A percentile compares a stretch with the other conserved stretches of the same genome.
Evolutionary conservation across 495 filamentous ascomycete genomes (phyloP).

Genomic region (Usnea hakonensis): DNA sequence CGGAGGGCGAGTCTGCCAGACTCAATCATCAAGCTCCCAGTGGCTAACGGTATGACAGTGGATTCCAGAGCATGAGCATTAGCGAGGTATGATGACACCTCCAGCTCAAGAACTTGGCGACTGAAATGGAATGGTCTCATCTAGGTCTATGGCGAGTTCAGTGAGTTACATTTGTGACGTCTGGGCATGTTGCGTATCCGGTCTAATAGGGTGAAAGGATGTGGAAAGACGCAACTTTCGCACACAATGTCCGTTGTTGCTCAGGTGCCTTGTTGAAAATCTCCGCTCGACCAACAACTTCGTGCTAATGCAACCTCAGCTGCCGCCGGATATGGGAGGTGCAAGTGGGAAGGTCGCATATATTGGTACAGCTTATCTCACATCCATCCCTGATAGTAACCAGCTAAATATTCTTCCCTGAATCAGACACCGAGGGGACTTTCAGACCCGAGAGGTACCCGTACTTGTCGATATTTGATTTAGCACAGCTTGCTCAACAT

Average conservation of each 20-base stretch:
- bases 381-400: background rate
- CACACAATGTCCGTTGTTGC: slow-evolving; percentile 65
- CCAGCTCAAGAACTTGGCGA: background rate
- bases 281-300: background rate
- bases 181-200: background rate
- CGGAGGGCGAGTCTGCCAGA: slow-evolving; percentile 43
- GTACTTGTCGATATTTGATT: background rate
- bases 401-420: background rate
- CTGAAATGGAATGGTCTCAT: background rate
- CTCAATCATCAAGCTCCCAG: background rate
- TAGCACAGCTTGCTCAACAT: slow-evolving; percentile 7
- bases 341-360: slow-evolving; percentile 74
- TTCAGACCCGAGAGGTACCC: slow-evolving; percentile 58
- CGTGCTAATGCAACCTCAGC: slow-evolving; percentile 19
- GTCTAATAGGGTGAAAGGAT: slow-evolving; percentile 31
- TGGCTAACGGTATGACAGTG: slow-evolving; percentile 37
- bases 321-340: slow-evolving; percentile 57
- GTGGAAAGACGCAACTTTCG: slow-evolving; percentile 66
- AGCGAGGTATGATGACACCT: slow-evolving; percentile 48
- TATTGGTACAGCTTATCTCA: slow-evolving; percentile 41
- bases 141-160: slow-evolving; percentile 59
- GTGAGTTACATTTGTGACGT: slow-evolving; percentile 27
- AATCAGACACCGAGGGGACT: slow-evolving; percentile 67
- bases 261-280: slow-evolving; percentile 31
- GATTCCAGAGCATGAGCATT: slow-evolving; percentile 75